These are phyloP conservation scores for Pugionium cornutum DNA, from an alignment of 345 rosid species.

Conservation along the genomic window DNA sequence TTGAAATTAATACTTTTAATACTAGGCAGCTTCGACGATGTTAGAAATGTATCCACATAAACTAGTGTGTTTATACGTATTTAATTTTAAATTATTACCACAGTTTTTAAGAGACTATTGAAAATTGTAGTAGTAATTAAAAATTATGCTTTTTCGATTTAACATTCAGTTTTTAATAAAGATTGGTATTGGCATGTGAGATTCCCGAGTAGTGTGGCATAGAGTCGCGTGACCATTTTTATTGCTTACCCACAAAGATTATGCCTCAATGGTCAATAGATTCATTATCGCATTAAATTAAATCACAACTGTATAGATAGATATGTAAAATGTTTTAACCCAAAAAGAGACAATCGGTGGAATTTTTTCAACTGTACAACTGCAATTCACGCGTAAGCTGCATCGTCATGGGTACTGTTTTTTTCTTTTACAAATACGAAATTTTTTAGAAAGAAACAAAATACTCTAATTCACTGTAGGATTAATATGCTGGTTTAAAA, in stretches of 20 bases:
- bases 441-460: slow-evolving; percentile 19
- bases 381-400: slow-evolving; percentile 34
- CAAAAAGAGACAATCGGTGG: slow-evolving; percentile 17
- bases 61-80: slow-evolving; percentile 15
- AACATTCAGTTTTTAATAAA: background rate
- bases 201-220: slow-evolving; percentile 40
- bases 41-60: slow-evolving; percentile 8
- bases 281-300: slow-evolving; percentile 34
- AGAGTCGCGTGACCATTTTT: slow-evolving; percentile 43
- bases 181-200: slow-evolving; percentile 39
- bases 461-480: background rate
- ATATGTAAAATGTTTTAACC: background rate
- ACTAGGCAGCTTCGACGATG: slow-evolving; percentile 34
- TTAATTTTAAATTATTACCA: slow-evolving; percentile 8
- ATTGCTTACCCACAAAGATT: slow-evolving; percentile 40
- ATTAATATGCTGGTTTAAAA: background rate
- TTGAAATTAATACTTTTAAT: slow-evolving; percentile 28
- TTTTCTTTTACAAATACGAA: background rate
- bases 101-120: slow-evolving; percentile 13
- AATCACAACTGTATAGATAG: slow-evolving; percentile 22
- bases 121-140: background rate
- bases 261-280: slow-evolving; percentile 39
- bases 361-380: slow-evolving; percentile 34
- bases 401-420: slow-evolving; percentile 22
- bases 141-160: slow-evolving; percentile 13